These are phyloP conservation scores for Fusarium sp. DNA, from an alignment of 2,329 filamentous ascomycete genomes.

Conservation along the genomic window DNA sequence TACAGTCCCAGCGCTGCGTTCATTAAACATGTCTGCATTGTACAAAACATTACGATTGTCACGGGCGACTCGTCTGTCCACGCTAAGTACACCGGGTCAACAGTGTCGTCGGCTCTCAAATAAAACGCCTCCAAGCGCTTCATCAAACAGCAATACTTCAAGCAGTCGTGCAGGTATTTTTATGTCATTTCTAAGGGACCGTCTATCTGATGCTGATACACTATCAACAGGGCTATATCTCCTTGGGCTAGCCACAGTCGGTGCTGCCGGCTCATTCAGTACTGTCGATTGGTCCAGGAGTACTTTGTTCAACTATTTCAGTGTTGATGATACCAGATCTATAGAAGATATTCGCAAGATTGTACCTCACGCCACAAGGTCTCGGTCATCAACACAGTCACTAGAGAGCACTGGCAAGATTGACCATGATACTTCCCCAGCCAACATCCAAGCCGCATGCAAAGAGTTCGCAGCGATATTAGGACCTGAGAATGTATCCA, in stretches of 20 bases:
- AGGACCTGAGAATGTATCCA: conserved; percentile 12
- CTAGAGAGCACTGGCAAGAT: background rate
- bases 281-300: fast-evolving
- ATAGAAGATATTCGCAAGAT: background rate
- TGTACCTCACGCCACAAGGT: background rate
- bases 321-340: background rate
- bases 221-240: background rate
- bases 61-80: fast-evolving
- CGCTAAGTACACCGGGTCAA: fast-evolving
- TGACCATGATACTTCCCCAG: background rate
- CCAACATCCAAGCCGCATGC: conserved; percentile 7
- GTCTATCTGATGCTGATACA: background rate
- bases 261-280: background rate
- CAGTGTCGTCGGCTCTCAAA: background rate
- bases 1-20: too few relatives aligned
- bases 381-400: background rate
- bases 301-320: background rate
- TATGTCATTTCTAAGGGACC: too few relatives aligned
- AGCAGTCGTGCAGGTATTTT: background rate
- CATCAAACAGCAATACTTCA: fast-evolving
- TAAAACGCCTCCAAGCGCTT: fast-evolving
- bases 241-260: background rate
- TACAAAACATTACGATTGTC: fast-evolving
- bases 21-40: background rate
- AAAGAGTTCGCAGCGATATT: conserved; percentile 1